These are phyloP conservation scores for Dispira parvispora DNA, from an alignment of 192 early-diverging fungal genomes.

Conservation along the genomic window DNA sequence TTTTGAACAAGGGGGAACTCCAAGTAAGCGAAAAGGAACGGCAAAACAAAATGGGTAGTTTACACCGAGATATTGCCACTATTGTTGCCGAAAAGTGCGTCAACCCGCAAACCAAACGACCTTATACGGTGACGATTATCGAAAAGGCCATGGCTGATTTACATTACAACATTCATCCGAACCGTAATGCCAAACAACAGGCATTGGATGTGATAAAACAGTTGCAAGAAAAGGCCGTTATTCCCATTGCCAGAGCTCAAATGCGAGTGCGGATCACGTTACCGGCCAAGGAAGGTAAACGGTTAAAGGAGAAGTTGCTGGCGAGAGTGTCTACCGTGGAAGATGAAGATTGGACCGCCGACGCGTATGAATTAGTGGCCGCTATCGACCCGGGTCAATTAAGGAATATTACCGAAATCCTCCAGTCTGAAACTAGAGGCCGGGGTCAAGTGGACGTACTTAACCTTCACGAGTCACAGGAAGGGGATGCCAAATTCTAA, in stretches of 20 bases:
- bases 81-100: slow-evolving; percentile 91
- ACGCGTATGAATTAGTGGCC: slow-evolving; percentile 19
- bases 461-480: slow-evolving; percentile 51
- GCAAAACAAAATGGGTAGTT: slow-evolving; percentile 60
- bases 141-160: slow-evolving; percentile 95
- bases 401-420: slow-evolving; percentile 59
- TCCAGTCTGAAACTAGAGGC: slow-evolving; percentile 76
- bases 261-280: slow-evolving; percentile 77
- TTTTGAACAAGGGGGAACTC: slow-evolving; percentile 87
- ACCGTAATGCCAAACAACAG: slow-evolving; percentile 63
- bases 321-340: slow-evolving; percentile 37
- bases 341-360: slow-evolving; percentile 37
- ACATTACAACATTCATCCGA: slow-evolving; percentile 81
- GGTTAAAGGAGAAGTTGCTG: slow-evolving; percentile 54
- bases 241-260: slow-evolving; percentile 89
- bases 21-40: slow-evolving; percentile 97
- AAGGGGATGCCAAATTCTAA: slow-evolving; percentile 47
- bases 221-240: slow-evolving; percentile 70
- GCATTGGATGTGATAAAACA: slow-evolving; percentile 89
- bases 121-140: slow-evolving; percentile 94
- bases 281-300: slow-evolving; percentile 76
- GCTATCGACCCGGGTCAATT: slow-evolving; percentile 90
- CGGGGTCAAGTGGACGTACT: slow-evolving; percentile 79
- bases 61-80: slow-evolving; percentile 85
- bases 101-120: slow-evolving; percentile 86